phyloP scores from a whole-genome alignment of 345 rosid genomes.

The Salix caprea region DNA sequence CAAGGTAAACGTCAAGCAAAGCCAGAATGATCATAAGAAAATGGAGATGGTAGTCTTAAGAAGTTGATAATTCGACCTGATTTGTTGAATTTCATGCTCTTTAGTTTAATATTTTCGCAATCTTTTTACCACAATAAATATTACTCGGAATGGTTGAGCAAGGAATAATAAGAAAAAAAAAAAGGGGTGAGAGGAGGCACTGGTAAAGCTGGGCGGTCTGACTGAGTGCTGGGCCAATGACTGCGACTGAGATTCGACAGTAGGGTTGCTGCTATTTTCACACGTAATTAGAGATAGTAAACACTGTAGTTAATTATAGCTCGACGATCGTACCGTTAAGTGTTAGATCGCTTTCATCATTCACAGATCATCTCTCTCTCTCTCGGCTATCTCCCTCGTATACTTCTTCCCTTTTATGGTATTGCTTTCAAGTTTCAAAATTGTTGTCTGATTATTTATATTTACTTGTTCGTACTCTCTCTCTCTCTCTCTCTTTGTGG shows the following conservation, averaged over 20 bases:
- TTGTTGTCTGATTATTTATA: neutral
- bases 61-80: neutral
- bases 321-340: constrained; percentile 1
- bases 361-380: neutral
- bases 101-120: no score
- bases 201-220: neutral
- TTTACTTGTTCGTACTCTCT: no score
- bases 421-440: constrained; percentile 1
- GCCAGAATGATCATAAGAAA: neutral
- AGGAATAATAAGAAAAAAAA: no score
- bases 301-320: neutral
- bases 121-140: no score
- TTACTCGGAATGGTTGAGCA: neutral
- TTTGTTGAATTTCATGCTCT: no score
- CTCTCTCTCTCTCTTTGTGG: no score
- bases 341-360: constrained; percentile 32
- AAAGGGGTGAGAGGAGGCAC: neutral
- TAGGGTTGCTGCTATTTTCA: neutral
- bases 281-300: neutral
- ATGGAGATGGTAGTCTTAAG: no score
- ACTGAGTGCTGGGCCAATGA: neutral
- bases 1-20: neutral
- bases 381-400: neutral
- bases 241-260: constrained; percentile 28
- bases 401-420: constrained; percentile 24